Base-by-base conservation (phyloP, 1,284 basidiomycete species). In the Puccinia triticina region DNA sequence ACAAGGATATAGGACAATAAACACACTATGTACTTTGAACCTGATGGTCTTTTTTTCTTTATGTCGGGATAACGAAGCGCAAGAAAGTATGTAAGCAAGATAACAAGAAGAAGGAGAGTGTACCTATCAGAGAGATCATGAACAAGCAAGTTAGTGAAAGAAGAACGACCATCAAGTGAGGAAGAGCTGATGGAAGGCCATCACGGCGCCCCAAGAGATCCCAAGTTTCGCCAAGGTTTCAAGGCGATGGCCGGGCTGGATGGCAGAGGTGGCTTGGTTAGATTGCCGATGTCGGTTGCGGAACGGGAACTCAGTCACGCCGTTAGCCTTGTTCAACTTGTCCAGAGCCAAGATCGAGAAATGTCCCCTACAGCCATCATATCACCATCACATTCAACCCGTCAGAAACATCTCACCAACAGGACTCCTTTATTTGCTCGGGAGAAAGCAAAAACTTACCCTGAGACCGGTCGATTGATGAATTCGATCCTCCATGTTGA, bases 271-370 rank as follows among this genome's bases (percentile, higher is more conserved):
- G 14, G 23, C 66, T 23, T 14, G 8, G 18, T 11, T 48, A 37
- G 66, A 23, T 10, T 16, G 66, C 10, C 43, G 71, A 37, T 16
- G 66, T 29, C 57, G 71, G 32, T 77, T 64, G 18, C 34, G 37
- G 53, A 82, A 84, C 10, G 82, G 82, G 48, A 73, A 32, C 12
- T 76, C 37, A 21, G 37, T 78, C 1, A 87, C 83, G 7, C 84
- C 84, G 46, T 87, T 87, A n/a, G 85, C 86, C 53, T 85, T 83
- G 61, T 87, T 86, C 7, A 86, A 85, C 80, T 85, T 85, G 34
- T 84, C 85, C 40, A 86, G 84, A n/a, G 87, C 86, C 37, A 87
- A 83, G 43, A 86, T 85, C 32, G 85, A 84, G 69, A 87, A 87
- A 77, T 88, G 87, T 18, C 87, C 87, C 12, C 84, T 83, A 16